Conservation (phyloP, 371 early-diverging fungal species). For the Mortierella sp. region DNA sequence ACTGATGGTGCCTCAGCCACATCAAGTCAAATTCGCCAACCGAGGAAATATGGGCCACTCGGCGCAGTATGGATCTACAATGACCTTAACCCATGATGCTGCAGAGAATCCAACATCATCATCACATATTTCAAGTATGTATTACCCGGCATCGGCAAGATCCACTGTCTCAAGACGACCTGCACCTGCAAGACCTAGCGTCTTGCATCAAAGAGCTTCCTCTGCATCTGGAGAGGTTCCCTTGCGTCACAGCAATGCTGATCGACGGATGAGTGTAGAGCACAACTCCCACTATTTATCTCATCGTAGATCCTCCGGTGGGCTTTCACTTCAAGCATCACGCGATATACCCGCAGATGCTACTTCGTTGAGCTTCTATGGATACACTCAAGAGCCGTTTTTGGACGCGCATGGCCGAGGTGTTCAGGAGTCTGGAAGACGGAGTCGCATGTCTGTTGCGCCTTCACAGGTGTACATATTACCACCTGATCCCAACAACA, state of each 20-base stretch:
- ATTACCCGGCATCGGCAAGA: slow-evolving; percentile 11
- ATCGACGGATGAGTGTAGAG: not conserved
- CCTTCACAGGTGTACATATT: slow-evolving; percentile 42
- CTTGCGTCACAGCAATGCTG: not conserved
- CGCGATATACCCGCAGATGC: slow-evolving; percentile 23
- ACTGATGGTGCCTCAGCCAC: slow-evolving; percentile 15
- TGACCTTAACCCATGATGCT: slow-evolving; percentile 12
- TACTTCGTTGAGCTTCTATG: slow-evolving; percentile 17
- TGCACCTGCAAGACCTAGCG: slow-evolving; percentile 3
- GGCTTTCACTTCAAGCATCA: not conserved
- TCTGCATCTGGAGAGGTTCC: slow-evolving; percentile 5
- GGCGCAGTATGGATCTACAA: slow-evolving; percentile 41
- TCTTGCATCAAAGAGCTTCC: slow-evolving; percentile 1
- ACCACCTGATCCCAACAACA: slow-evolving; percentile 34
- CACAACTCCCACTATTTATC: slow-evolving; percentile 6
- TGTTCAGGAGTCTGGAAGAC: not conserved
- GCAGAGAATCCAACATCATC: not conserved
- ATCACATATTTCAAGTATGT: not conserved
- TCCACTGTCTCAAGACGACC: slow-evolving; percentile 27
- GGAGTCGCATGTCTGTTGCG: slow-evolving; percentile 27
- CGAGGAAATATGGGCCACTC: not conserved
- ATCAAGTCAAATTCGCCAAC: slow-evolving; percentile 17
- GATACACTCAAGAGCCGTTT: slow-evolving; percentile 10
- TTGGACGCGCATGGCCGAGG: not conserved
- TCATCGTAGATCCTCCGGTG: slow-evolving; percentile 21